A percentile compares a stretch with the other conserved stretches of the same genome.
phyloP scores from a whole-genome alignment of 306 rosid species.

The Rosa rugosa region DNA sequence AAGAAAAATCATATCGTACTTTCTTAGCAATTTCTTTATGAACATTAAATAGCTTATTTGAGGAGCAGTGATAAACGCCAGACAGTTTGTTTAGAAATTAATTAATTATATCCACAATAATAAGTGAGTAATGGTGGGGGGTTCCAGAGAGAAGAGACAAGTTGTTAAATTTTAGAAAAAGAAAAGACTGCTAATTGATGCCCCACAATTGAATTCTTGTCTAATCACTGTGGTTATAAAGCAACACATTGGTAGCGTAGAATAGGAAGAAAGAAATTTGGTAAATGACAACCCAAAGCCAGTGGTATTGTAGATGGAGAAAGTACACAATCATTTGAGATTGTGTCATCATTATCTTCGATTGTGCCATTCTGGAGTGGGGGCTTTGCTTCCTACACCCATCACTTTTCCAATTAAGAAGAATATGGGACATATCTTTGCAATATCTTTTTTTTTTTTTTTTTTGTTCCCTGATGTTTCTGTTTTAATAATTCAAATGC shows the following conservation, averaged over 20 bases:
- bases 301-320: background rate
- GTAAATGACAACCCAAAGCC: slow-evolving; percentile 17
- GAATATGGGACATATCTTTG: background rate
- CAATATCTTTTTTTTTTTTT: background rate
- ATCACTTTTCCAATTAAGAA: slow-evolving; percentile 17
- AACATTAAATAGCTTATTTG: background rate
- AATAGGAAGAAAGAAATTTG: slow-evolving; percentile 8
- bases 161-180: slow-evolving; percentile 24
- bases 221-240: slow-evolving; percentile 39
- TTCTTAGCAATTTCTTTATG: background rate
- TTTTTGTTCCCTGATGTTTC: background rate
- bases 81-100: background rate
- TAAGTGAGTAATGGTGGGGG: slow-evolving; percentile 21
- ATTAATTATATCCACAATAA: slow-evolving; percentile 22
- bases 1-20: too few relatives aligned
- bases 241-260: slow-evolving; percentile 12
- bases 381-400: slow-evolving; percentile 4
- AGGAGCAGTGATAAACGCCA: background rate
- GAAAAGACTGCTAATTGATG: slow-evolving; percentile 44
- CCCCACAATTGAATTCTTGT: slow-evolving; percentile 82
- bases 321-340: slow-evolving; percentile 25
- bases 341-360: slow-evolving; percentile 18
- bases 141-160: slow-evolving; percentile 40
- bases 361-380: background rate
- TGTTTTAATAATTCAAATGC: background rate